Base-by-base conservation (phyloP, 371 early-diverging fungal genomes). In the Mucor mucedo region DNA sequence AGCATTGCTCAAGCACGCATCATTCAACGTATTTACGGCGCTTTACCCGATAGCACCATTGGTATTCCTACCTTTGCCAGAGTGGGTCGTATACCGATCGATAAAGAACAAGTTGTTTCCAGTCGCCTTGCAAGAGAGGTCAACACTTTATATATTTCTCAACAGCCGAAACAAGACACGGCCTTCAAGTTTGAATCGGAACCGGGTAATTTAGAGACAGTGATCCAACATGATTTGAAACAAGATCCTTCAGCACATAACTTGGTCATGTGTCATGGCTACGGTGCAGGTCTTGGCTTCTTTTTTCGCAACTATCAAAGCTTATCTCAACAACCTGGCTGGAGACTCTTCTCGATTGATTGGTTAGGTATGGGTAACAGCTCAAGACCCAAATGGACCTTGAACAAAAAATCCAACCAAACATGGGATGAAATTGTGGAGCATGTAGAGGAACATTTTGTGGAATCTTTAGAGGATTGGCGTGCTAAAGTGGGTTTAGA, bases 381-480 rank as follows among this genome's bases (percentile, higher is more conserved):
- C 59, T 87, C 91, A n/a, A 72, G 94, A 10, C 91, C 92, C 10
- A 79, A 78, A 44, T 92, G 88, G 82, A 78, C 72, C 1, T 76
- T 87, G 16, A 57, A 56, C 7, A 65, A 59, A 29, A 73, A 68
- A 50, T 63, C 69, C 6, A 65, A 57, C n/a, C 66, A 80, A 45
- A 68, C 79, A 0, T 78, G 83, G 76, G 78, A 85, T 59, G 72
- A 86, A 60, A 71, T 79, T 65, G 72, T 80, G 55, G 62, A 80
- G 58, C 71, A 75, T 44, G 62, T 84, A 78, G 96, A 96, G 69
- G 76, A 81, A 38, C 96, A 92, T 70, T 98, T 97, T 83, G 87
- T 98, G 40, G 91, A 94, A 42, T 89, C 93, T 21, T 78, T 98
- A 42, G 98, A 98, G 66, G 85, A 88, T 57, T 96, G 97, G 98